phyloP scores from a whole-genome alignment of 2,329 filamentous ascomycete genomes.

The Bipolaris bicolor region DNA sequence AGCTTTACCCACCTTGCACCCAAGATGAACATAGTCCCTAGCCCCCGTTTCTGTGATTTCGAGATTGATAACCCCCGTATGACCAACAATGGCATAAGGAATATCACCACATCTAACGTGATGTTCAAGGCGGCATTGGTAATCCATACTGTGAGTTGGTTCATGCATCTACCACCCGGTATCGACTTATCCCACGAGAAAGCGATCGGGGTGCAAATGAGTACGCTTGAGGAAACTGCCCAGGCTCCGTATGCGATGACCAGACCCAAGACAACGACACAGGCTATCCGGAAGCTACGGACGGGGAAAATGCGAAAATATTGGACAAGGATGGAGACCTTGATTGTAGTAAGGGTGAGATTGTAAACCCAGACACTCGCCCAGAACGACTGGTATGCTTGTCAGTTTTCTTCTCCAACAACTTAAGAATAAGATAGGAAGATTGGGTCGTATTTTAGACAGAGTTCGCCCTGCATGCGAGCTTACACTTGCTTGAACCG shows the following conservation, averaged over 20 bases:
- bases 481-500: no score
- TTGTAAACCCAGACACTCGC: constrained; percentile 43
- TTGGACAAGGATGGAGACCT: constrained; percentile 43
- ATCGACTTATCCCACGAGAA: constrained; percentile 43
- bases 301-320: constrained; percentile 42
- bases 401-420: constrained; percentile 16
- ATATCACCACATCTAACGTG: constrained; percentile 40
- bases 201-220: constrained; percentile 40
- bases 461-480: neutral
- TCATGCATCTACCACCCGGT: constrained; percentile 37
- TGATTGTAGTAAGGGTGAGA: constrained; percentile 40
- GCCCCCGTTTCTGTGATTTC: constrained; percentile 42
- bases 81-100: constrained; percentile 41
- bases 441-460: no score
- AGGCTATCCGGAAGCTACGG: constrained; percentile 35
- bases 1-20: constrained; percentile 44
- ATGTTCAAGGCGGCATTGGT: constrained; percentile 43
- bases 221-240: constrained; percentile 43
- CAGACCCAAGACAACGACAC: constrained; percentile 36
- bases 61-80: constrained; percentile 43
- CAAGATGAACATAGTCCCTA: constrained; percentile 47
- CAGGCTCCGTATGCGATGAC: constrained; percentile 35
- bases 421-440: neutral
- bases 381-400: constrained; percentile 40
- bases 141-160: constrained; percentile 41